phyloP scores from a whole-genome alignment of 2,329 filamentous ascomycete species.

The Paraphoma sp. region DNA sequence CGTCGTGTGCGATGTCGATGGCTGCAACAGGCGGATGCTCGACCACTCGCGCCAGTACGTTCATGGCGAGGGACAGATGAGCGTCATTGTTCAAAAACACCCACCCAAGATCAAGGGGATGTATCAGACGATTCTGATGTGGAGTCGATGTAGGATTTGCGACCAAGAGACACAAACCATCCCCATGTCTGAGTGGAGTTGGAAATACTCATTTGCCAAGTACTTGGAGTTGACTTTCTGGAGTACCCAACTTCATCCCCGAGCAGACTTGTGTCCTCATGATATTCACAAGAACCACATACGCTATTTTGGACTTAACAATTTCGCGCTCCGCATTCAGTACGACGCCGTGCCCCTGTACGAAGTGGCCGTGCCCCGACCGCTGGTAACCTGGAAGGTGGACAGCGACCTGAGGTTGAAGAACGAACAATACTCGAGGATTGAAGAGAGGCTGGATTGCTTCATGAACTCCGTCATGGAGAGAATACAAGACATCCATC shows the following conservation, averaged over 20 bases:
- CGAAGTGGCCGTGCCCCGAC: conserved; percentile 90
- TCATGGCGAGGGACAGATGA: conserved; percentile 92
- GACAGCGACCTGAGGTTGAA: conserved; percentile 91
- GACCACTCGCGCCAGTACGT: conserved; percentile 97
- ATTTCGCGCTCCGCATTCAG: conserved; percentile 85
- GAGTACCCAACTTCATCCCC: conserved; percentile 81
- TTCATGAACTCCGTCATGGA: conserved; percentile 89
- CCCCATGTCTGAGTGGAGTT: conserved; percentile 91
- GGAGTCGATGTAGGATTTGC: conserved; percentile 94
- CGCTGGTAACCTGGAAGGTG: conserved; percentile 96
- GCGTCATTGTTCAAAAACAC: conserved; percentile 83
- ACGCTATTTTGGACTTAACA: conserved; percentile 88
- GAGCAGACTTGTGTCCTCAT: conserved; percentile 80
- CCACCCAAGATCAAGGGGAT: conserved; percentile 69
- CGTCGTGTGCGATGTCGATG: conserved; percentile 79
- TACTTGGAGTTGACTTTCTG: conserved; percentile 98
- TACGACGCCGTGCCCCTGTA: conserved; percentile 92
- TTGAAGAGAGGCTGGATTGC: conserved; percentile 79
- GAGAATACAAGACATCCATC: conserved; percentile 85
- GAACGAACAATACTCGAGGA: conserved; percentile 85
- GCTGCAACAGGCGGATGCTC: conserved; percentile 86
- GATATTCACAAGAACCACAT: conserved; percentile 93
- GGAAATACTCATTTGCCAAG: conserved; percentile 98
- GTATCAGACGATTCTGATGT: conserved; percentile 88
- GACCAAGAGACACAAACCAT: conserved; percentile 87